Evolutionary conservation across 768 basidiomycete genomes (phyloP).

Genomic region (Boletellus emodensis): DNA sequence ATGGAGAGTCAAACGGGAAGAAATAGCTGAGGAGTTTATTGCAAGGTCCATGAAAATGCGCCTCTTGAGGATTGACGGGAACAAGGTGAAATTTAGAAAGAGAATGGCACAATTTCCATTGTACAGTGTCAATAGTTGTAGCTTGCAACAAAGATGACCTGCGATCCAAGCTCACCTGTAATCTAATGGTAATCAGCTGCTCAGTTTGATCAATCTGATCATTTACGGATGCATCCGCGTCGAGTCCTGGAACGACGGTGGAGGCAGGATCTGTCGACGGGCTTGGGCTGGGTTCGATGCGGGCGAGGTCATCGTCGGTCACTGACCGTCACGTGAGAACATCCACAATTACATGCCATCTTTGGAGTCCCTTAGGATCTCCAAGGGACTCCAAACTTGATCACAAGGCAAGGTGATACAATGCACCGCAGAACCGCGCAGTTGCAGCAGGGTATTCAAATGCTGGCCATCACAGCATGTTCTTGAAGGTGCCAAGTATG

Average conservation of each 20-base stretch:
- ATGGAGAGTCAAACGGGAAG: not conserved
- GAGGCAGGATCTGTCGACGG: conserved; percentile 59
- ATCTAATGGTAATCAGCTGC: conserved; percentile 86
- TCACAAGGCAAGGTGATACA: too few species aligned
- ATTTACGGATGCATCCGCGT: conserved; percentile 59
- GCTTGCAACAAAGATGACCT: too few species aligned
- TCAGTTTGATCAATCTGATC: conserved; percentile 95
- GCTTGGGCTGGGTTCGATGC: conserved; percentile 61
- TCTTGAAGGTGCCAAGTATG: too few species aligned
- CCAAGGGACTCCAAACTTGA: too few species aligned
- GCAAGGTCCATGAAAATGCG: not conserved
- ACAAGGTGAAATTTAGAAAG: not conserved
- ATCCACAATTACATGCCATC: conserved; percentile 7
- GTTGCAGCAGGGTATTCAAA: too few species aligned
- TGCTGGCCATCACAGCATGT: too few species aligned
- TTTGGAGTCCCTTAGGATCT: too few species aligned
- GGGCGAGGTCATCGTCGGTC: conserved; percentile 30
- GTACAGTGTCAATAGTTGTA: too few species aligned
- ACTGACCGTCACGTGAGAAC: not conserved
- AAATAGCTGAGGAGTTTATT: not conserved
- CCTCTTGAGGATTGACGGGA: not conserved
- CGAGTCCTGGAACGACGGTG: conserved; percentile 69
- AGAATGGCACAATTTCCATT: too few species aligned
- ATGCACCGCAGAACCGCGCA: too few species aligned
- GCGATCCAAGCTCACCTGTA: conserved; percentile 55